phyloP scores from a whole-genome alignment of 2,329 filamentous ascomycete genomes.

The Dactylella cylindrospora region DNA sequence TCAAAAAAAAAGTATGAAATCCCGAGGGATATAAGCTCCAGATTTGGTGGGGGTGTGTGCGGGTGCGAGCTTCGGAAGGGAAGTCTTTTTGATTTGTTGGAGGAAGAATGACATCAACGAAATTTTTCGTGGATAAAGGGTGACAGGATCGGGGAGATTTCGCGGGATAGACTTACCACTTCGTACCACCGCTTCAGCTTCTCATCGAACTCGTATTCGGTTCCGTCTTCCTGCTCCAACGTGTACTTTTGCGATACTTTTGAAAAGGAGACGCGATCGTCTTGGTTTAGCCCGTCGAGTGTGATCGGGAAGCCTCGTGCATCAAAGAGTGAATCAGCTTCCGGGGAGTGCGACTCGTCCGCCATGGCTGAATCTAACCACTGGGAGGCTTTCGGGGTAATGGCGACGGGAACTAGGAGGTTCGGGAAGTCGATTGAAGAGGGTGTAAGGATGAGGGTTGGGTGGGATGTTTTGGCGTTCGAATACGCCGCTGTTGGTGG shows the following conservation, averaged over 20 bases:
- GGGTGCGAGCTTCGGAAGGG: constrained; percentile 2
- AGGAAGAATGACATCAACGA: constrained; percentile 35
- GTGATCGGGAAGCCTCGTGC: constrained; percentile 59
- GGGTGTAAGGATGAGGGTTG: no score
- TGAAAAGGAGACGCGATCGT: constrained; percentile 85
- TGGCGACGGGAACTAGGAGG: not conserved
- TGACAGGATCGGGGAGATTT: not conserved
- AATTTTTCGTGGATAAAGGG: constrained; percentile 32
- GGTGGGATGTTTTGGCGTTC: no score
- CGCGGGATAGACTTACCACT: constrained; percentile 55
- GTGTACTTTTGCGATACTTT: constrained; percentile 78
- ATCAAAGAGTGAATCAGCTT: constrained; percentile 27
- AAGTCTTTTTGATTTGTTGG: constrained; percentile 9
- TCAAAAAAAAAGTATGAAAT: constrained; percentile 31
- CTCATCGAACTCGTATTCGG: constrained; percentile 80
- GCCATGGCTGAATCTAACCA: constrained; percentile 19
- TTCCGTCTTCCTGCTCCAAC: constrained; percentile 78
- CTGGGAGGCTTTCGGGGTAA: not conserved
- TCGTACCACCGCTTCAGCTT: constrained; percentile 73
- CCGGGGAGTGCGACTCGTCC: constrained; percentile 11
- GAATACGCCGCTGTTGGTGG: no score
- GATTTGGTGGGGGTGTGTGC: not conserved
- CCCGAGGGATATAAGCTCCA: constrained; percentile 18
- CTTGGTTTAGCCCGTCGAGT: constrained; percentile 69
- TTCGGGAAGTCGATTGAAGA: no score